Conservation (phyloP, 2,329 filamentous ascomycete species). For the Didymella sp. region DNA sequence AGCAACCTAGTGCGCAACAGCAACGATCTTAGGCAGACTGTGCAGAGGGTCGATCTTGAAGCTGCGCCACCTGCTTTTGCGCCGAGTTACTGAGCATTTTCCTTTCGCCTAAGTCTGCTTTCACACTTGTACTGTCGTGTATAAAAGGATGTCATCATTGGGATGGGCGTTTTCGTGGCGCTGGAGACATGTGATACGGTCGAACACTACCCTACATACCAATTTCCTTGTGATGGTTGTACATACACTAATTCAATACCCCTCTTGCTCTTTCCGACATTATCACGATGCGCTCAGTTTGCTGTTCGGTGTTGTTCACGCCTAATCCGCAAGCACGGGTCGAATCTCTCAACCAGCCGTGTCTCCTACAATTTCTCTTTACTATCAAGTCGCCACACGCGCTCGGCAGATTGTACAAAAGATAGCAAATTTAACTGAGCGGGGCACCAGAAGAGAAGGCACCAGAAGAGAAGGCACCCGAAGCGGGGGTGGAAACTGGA, state of each 20-base stretch:
- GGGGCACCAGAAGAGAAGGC: no score
- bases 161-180: constrained; percentile 6
- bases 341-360: no score
- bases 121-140: constrained; percentile 10
- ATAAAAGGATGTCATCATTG: constrained; percentile 7
- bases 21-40: constrained; percentile 56
- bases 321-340: no score
- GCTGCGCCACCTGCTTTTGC: constrained; percentile 56
- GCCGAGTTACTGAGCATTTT: constrained; percentile 25
- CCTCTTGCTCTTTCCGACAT: constrained; percentile 31
- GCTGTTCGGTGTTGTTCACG: no score
- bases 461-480: background rate
- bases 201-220: background rate
- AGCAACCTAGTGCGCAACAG: constrained; percentile 76
- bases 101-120: background rate
- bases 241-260: constrained; percentile 46
- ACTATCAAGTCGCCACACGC: background rate
- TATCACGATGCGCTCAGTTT: background rate
- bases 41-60: constrained; percentile 61
- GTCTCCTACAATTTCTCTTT: no score
- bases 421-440: no score
- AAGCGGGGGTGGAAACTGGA: background rate
- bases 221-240: constrained; percentile 16
- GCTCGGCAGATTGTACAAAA: background rate
- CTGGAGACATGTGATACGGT: constrained; percentile 4